Conservation (phyloP, 352 stramenopile genomes). For the Phytophthora podocarpi region DNA sequence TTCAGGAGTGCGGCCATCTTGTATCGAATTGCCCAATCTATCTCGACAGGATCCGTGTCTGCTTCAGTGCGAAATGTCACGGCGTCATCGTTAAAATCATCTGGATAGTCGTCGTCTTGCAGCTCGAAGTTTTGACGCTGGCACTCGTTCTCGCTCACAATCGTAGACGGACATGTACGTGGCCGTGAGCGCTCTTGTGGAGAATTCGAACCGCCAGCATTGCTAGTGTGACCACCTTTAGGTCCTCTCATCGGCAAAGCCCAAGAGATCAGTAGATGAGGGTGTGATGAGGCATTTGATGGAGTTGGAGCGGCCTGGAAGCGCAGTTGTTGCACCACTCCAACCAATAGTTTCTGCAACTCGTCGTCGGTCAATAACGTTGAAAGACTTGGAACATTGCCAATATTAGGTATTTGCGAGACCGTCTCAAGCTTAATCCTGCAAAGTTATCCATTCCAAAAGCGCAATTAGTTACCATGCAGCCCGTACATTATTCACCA, state of each 20-base stretch:
- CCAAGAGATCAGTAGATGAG: constrained; percentile 28
- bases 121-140: constrained; percentile 10
- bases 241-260: constrained; percentile 3
- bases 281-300: not conserved
- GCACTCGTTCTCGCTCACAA: constrained; percentile 39
- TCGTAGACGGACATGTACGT: constrained; percentile 57
- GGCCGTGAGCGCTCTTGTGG: constrained; percentile 31
- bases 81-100: constrained; percentile 19
- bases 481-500: not conserved
- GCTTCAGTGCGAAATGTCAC: constrained; percentile 7
- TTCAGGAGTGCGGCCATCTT: constrained; percentile 23
- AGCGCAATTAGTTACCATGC: not conserved
- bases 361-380: constrained; percentile 63
- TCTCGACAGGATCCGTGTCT: constrained; percentile 14
- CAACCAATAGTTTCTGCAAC: constrained; percentile 60
- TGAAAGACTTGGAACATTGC: constrained; percentile 77
- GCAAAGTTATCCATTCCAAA: not conserved
- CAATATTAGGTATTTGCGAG: constrained; percentile 37
- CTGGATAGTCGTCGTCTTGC: constrained; percentile 18
- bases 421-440: constrained; percentile 84
- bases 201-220: not conserved
- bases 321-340: constrained; percentile 56
- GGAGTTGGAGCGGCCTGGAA: constrained; percentile 40
- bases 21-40: constrained; percentile 20
- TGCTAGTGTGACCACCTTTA: not conserved